Base-by-base conservation (phyloP, 768 basidiomycete species). In the Russula lepida region DNA sequence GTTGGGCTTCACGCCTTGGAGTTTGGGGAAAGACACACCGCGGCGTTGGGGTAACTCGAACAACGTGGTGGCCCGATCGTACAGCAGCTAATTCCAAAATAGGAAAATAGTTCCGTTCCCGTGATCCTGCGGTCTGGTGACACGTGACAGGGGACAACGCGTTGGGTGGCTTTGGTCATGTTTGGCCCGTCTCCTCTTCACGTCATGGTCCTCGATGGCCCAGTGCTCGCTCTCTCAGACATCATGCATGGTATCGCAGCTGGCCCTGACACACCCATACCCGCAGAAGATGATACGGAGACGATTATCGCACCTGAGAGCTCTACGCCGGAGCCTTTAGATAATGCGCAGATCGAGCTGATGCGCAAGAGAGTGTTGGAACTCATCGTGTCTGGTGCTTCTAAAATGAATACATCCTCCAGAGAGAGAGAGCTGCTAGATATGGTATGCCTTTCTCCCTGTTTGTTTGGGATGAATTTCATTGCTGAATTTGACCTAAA, bases 191-290 rank as follows among this genome's bases (percentile, higher is more conserved):
- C 57, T 48, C 61, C 59, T 30, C 50, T 50, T 46, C 48, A 43
- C 58, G 56, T 35, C 57, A 75, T 76, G 73, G 69, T 63, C 59
- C 67, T 70, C 17, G 77, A 75, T 54, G 71, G 60, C 25, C 76
- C 75, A 5, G 69, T 76, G 9, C 75, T 84, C 28, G 74, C 77
- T 7, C 74, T 85, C 49, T 81, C 79, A 37, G 84, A 85, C 63
- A 79, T 83, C 44, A 76, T 84, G 58, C 79, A 81, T 61, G 67
- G 76, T 33, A 76, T 80, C 70, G 80, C 83, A 12, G 79, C 82
- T 4, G 78, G 80, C 1, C 83, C 81, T 54, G 12, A 23, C 25
- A 70, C 71, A 0, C 19, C 59, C 5, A 75, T 76, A 48, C 62
- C 56, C 9, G 30, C 58, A 56, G 70, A 68, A 60, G 72, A 68